A percentile compares a stretch with the other conserved stretches of the same genome.
phyloP scores from a whole-genome alignment of 2,329 filamentous ascomycete species.

The Ophiostoma ips region DNA sequence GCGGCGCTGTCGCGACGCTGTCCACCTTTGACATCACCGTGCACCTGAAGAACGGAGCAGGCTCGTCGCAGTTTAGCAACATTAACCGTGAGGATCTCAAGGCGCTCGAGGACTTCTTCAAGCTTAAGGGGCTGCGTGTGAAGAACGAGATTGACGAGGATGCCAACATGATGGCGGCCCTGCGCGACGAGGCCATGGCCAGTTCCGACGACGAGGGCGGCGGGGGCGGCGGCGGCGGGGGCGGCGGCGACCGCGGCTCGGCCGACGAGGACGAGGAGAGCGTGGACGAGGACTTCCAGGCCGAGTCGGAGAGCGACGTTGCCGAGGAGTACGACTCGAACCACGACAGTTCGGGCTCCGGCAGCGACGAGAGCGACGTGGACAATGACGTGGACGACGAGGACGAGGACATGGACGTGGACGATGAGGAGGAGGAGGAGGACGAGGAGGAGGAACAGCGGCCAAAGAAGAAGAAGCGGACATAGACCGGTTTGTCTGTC shows the following conservation, averaged over 20 bases:
- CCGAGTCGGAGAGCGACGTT: slow-evolving; percentile 84
- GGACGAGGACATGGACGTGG: slow-evolving; percentile 31
- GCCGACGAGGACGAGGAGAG: slow-evolving; percentile 95
- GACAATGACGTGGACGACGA: slow-evolving; percentile 35
- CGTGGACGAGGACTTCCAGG: slow-evolving; percentile 89
- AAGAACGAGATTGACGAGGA: slow-evolving; percentile 99
- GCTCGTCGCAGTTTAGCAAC: slow-evolving; percentile 94
- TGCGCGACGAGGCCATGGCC: slow-evolving; percentile 70
- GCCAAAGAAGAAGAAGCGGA: slow-evolving; percentile 31
- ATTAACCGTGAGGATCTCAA: slow-evolving; percentile 98
- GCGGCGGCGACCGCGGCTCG: slow-evolving; percentile 59
- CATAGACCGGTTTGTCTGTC: slow-evolving; percentile 12
- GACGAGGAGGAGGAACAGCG: slow-evolving; percentile 18
- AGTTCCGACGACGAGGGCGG: slow-evolving; percentile 70
- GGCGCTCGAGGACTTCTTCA: slow-evolving; percentile 94
- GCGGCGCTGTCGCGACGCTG: slow-evolving; percentile 81
- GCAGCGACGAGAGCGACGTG: slow-evolving; percentile 50
- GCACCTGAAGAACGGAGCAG: slow-evolving; percentile 70
- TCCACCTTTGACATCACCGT: slow-evolving; percentile 97
- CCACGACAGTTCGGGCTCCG: slow-evolving; percentile 71
- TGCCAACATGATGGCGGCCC: slow-evolving; percentile 63
- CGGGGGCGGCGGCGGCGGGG: slow-evolving; percentile 50
- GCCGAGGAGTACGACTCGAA: slow-evolving; percentile 91
- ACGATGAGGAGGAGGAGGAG: slow-evolving; percentile 24
- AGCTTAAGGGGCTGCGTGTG: slow-evolving; percentile 82